Evolutionary conservation across 345 rosid species (phyloP), one percentile per base, ranked within the genome.

Genomic region (Streptanthus diversifolius): DNA sequence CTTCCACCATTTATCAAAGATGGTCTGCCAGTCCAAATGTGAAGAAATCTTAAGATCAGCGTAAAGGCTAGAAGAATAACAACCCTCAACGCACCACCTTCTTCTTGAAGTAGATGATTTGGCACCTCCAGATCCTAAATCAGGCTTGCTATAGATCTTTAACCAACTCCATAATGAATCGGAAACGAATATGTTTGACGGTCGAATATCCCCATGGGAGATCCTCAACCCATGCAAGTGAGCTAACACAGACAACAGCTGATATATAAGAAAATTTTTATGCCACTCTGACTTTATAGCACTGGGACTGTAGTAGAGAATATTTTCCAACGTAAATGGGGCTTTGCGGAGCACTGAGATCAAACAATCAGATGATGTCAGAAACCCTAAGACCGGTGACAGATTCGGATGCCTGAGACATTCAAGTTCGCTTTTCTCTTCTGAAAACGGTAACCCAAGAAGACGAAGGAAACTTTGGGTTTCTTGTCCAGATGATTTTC

Each of bases 381-480:
- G 74, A 77, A 87, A 61, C 22, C 96, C 95, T 64, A 92, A 74
- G 37, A 89, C 53, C 35, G 98, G 97, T 37, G 79, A 79, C 64
- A 90, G 68, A 69, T 90, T 92, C 17, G 98, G 98, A 79, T 92
- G 98, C 83, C 98, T 87, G 60, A 88, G 74, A 79, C 84, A 79
- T 60, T 73, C 86, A 48, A 88, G 84, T 68, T 81, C 36, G 62
- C 74, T 66, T 48, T 66, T 66, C 24, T 83, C 89, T 37, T 81
- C 84, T 64, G 75, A 81, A 10, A 85, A 84, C 0, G 91, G 92
- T 68, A 85, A 60, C 76, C 98, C 95, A 49, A 90, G 71, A 36
- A 87, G 75, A 69, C 70, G 82, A 69, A 92, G 79, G 58, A 87
- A 85, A 83, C 85, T 85, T 35, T 74, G 49, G 58, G 80, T 53